Evolutionary conservation across 345 rosid genomes (phyloP).

Genomic region (Microthlaspi erraticum): DNA sequence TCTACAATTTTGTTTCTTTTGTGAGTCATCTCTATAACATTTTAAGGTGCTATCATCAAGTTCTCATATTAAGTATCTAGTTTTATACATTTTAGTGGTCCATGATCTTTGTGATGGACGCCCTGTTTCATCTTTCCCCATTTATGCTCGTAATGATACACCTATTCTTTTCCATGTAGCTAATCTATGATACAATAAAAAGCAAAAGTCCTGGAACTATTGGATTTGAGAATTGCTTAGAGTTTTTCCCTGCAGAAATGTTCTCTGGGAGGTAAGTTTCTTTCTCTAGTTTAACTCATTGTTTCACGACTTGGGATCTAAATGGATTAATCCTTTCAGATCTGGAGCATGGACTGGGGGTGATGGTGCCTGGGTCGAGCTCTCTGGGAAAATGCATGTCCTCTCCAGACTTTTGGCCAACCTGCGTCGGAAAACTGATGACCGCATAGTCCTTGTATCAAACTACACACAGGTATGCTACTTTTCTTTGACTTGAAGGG

Average conservation of each 20-base stretch:
- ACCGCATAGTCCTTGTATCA: constrained; percentile 96
- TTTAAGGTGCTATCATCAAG: constrained; percentile 19
- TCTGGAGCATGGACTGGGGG: constrained; percentile 97
- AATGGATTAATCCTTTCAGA: constrained; percentile 48
- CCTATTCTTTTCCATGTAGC: constrained; percentile 54
- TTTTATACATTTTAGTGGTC: constrained; percentile 1
- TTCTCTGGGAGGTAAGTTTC: constrained; percentile 84
- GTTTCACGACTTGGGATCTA: constrained; percentile 33
- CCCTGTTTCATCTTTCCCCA: background rate
- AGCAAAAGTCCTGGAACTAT: constrained; percentile 77
- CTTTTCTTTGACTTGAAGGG: constrained; percentile 16
- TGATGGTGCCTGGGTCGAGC: constrained; percentile 96
- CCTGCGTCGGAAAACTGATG: constrained; percentile 80
- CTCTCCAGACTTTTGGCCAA: constrained; percentile 86
- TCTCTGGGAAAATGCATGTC: constrained; percentile 98
- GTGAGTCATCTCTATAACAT: constrained; percentile 24
- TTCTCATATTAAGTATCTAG: constrained; percentile 7
- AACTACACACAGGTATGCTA: constrained; percentile 88
- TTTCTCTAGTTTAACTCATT: constrained; percentile 19
- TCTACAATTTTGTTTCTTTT: constrained; percentile 10
- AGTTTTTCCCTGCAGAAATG: constrained; percentile 90
- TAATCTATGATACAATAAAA: constrained; percentile 87
- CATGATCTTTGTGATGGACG: constrained; percentile 1
- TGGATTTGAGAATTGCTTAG: constrained; percentile 85
- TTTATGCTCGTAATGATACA: constrained; percentile 25